These are phyloP conservation scores for Venturia pyrina DNA, from an alignment of 2,329 filamentous ascomycete species.

Conservation along the genomic window DNA sequence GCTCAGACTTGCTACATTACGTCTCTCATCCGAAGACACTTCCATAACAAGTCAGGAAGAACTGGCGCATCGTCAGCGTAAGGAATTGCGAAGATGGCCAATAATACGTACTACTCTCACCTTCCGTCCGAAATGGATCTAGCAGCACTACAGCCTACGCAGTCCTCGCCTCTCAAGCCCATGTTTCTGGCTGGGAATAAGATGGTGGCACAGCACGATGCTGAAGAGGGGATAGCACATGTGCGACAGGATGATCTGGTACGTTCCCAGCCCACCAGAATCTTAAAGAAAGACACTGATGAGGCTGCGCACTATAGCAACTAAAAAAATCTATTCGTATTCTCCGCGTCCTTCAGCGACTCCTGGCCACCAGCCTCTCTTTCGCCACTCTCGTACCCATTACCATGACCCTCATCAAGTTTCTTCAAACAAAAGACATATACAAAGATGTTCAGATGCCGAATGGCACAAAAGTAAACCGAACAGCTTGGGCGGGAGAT, in stretches of 20 bases:
- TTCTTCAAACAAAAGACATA: slow-evolving; percentile 24
- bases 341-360: slow-evolving; percentile 27
- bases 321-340: slow-evolving; percentile 30
- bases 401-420: slow-evolving; percentile 29
- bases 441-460: slow-evolving; percentile 18
- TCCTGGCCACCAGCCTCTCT: slow-evolving; percentile 25
- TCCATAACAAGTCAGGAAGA: neutral
- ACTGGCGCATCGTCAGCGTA: neutral
- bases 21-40: neutral
- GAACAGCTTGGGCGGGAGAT: slow-evolving; percentile 30
- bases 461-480: slow-evolving; percentile 16
- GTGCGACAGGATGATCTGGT: neutral
- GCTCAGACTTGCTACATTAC: neutral
- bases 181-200: neutral
- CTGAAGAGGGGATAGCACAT: neutral
- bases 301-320: neutral
- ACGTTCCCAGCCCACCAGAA: neutral
- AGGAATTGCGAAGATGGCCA: neutral
- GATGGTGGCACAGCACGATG: neutral
- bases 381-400: slow-evolving; percentile 27
- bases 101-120: neutral
- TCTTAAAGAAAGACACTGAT: neutral
- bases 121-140: neutral
- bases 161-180: slow-evolving; percentile 5
- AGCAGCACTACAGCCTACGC: neutral